These are phyloP conservation scores for Cercospora berteroae DNA, from an alignment of 2,329 filamentous ascomycete genomes.

Conservation along the genomic window DNA sequence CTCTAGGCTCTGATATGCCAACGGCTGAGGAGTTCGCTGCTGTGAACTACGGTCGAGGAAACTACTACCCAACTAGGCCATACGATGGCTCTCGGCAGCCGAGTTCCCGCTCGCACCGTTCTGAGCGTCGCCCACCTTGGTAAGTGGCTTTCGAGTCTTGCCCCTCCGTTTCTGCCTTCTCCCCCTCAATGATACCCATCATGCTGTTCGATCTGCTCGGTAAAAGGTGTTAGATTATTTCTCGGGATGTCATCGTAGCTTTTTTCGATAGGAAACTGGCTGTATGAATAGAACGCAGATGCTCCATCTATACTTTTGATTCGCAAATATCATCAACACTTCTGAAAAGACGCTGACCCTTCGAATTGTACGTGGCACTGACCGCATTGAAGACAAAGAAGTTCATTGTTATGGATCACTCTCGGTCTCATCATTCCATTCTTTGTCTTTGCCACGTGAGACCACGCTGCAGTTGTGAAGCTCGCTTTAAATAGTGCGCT, in stretches of 20 bases:
- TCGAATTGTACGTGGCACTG: neutral
- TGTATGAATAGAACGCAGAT: neutral
- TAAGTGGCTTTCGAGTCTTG: neutral
- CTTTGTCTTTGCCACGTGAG: constrained; percentile 2
- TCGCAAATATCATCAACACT: neutral
- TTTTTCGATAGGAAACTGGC: neutral
- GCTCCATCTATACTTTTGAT: neutral
- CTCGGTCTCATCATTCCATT: neutral
- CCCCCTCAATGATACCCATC: neutral
- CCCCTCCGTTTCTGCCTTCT: neutral
- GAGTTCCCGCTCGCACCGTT: neutral
- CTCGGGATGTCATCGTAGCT: neutral
- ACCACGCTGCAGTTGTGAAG: neutral
- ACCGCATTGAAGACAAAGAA: neutral
- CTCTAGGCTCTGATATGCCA: neutral
- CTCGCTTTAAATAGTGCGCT: neutral
- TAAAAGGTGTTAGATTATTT: neutral
- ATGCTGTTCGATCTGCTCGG: neutral
- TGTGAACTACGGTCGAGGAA: neutral
- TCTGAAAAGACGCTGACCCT: neutral
- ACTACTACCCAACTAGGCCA: neutral
- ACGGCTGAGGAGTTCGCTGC: neutral
- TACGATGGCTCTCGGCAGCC: neutral
- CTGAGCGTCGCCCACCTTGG: neutral
- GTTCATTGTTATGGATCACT: neutral